phyloP scores from a whole-genome alignment of 1,284 basidiomycete genomes.

The Boletus semigastroideus region DNA sequence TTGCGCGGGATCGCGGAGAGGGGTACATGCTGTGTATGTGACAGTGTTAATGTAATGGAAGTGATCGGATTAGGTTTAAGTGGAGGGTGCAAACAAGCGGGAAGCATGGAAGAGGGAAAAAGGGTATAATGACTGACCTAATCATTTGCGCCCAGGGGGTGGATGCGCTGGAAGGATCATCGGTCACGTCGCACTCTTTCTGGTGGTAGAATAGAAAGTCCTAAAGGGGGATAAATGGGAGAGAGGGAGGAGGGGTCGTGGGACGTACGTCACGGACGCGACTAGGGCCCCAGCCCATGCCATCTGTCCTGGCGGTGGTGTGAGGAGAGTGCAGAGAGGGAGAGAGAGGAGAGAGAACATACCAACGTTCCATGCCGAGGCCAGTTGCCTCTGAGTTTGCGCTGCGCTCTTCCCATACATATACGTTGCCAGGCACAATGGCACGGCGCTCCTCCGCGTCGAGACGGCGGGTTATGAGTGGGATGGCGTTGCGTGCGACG shows the following conservation, averaged over 20 bases:
- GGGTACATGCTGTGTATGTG: slow-evolving; percentile 34
- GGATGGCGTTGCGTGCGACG: slow-evolving; percentile 63
- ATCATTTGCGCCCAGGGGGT: slow-evolving; percentile 76
- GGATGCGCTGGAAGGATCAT: slow-evolving; percentile 61
- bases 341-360: slow-evolving; percentile 21
- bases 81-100: slow-evolving; percentile 4
- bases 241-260: not conserved
- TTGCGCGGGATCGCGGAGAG: slow-evolving; percentile 38
- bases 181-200: slow-evolving; percentile 65
- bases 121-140: slow-evolving; percentile 43
- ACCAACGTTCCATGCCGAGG: slow-evolving; percentile 81
- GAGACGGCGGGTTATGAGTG: slow-evolving; percentile 74
- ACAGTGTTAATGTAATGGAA: slow-evolving; percentile 15
- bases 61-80: slow-evolving; percentile 22
- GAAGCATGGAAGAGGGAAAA: slow-evolving; percentile 9
- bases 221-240: slow-evolving; percentile 36
- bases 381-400: slow-evolving; percentile 75
- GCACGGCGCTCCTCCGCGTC: slow-evolving; percentile 72
- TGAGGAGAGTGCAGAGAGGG: not conserved
- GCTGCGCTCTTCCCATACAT: slow-evolving; percentile 83
- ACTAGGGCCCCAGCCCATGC: slow-evolving; percentile 80
- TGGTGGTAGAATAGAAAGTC: slow-evolving; percentile 84
- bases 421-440: slow-evolving; percentile 71
- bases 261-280: slow-evolving; percentile 69
- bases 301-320: slow-evolving; percentile 63